Conservation (phyloP, 192 early-diverging fungal genomes). For the Spizellomyces punctatus region DNA sequence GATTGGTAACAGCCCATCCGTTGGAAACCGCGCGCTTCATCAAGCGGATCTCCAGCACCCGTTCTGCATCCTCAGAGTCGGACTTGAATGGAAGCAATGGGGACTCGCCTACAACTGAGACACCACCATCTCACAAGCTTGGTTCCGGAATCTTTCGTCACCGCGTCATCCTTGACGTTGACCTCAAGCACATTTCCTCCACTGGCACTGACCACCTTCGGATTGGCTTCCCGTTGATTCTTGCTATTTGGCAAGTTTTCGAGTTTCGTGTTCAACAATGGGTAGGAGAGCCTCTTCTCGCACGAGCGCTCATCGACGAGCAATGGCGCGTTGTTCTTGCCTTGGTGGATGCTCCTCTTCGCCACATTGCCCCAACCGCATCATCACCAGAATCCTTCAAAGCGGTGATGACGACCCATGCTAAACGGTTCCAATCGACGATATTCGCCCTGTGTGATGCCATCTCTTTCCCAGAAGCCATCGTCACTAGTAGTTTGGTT, state of each 20-base stretch:
- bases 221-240: slow-evolving; percentile 51
- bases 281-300: slow-evolving; percentile 46
- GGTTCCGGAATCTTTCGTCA: slow-evolving; percentile 16
- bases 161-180: slow-evolving; percentile 22
- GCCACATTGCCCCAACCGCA: background rate
- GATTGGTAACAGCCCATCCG: slow-evolving; percentile 42
- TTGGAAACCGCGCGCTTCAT: slow-evolving; percentile 49
- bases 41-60: slow-evolving; percentile 29
- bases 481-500: slow-evolving; percentile 18
- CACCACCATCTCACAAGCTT: background rate
- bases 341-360: slow-evolving; percentile 35
- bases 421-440: slow-evolving; percentile 47
- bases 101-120: background rate
- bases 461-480: slow-evolving; percentile 38
- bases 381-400: background rate
- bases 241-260: slow-evolving; percentile 62
- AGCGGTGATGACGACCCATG: slow-evolving; percentile 27
- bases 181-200: slow-evolving; percentile 26
- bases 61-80: background rate
- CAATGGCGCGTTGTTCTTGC: slow-evolving; percentile 48
- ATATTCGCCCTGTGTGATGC: slow-evolving; percentile 56
- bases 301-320: slow-evolving; percentile 43
- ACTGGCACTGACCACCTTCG: slow-evolving; percentile 23
- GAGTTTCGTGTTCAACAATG: slow-evolving; percentile 55
- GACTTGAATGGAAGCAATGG: background rate